Evolutionary conservation across 495 filamentous ascomycete genomes (phyloP), one percentile per base, ranked within the genome.

Genomic region (Pseudomonodictys pantanalensis): DNA sequence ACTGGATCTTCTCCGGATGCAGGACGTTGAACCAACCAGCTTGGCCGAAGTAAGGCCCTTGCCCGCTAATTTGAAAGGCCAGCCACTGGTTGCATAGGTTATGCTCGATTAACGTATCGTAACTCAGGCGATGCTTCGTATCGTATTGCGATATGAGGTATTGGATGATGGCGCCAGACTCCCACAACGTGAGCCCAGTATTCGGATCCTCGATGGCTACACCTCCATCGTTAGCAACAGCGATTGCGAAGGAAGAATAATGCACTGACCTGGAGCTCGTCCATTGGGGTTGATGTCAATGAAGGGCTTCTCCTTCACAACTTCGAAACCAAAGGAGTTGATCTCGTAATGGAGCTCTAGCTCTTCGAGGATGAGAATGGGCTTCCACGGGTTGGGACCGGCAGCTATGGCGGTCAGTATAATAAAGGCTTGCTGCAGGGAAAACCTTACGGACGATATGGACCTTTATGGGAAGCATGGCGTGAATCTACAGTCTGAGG

Each of bases 1-100:
- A 73, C 8, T 69, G 69, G 25, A 82, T 4, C 49, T 76, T 77
- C 46, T 79, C 78, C 1, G 68, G 70, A 64, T 81, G 77, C 55
- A 77, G 70, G 18, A 64, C 48, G 44, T 35, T 67, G 68, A 81
- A 82, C 70, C 71, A 75, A 12, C 55, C 65, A 39, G 55, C 33
- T 56, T 76, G 75, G 11, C 74, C 73, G 49, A 72, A 74, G 56
- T 75, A 76, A 3, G 71, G 72, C 1, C 73, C 73, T 58, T 76
- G 74, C 18, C 71, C 70, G 22, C 62, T 66, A n/a, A 69, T 63
- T 60, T 80, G 77, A 60, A 78, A 78, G 45, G 59, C 46, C 10
- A 74, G 65, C 70, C 72, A 80, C 12, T 71, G 64, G 28, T 71
- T 59, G 35, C 17, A 23, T 30, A 56, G 25, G 0, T 64, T 56